Percentiles rank a stretch among this genome's conserved stretches.
These are phyloP conservation scores for Talaromyces proteolyticus DNA, from an alignment of 495 filamentous ascomycete genomes.

Conservation along the genomic window DNA sequence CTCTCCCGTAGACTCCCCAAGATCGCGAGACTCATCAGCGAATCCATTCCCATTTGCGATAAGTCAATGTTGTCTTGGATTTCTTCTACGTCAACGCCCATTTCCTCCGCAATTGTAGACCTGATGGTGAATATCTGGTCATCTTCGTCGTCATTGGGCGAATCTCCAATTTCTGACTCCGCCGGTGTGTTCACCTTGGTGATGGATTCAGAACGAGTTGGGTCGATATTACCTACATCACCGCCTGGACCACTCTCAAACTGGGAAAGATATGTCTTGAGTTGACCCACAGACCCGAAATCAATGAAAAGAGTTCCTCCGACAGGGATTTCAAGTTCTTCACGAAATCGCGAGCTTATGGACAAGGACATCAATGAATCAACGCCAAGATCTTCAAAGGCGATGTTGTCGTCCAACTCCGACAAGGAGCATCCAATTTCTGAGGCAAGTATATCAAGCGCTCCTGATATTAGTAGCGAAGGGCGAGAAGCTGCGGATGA, in stretches of 20 bases:
- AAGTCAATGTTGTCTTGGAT: slow-evolving; percentile 24
- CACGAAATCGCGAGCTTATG: slow-evolving; percentile 27
- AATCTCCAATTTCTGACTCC: neutral
- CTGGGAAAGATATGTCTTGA: slow-evolving; percentile 17
- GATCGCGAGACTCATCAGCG: slow-evolving; percentile 21
- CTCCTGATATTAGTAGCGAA: slow-evolving; percentile 21
- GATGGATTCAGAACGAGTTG: neutral
- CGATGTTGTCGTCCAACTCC: slow-evolving; percentile 25
- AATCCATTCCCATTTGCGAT: slow-evolving; percentile 23
- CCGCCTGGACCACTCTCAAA: neutral
- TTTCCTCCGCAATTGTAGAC: slow-evolving; percentile 53
- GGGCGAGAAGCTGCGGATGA: slow-evolving; percentile 7
- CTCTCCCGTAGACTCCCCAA: slow-evolving; percentile 36
- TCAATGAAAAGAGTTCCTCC: slow-evolving; percentile 45
- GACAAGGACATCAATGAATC: slow-evolving; percentile 43
- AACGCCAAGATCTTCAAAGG: slow-evolving; percentile 38
- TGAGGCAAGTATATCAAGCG: slow-evolving; percentile 29
- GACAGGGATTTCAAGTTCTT: slow-evolving; percentile 28
- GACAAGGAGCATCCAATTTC: slow-evolving; percentile 33
- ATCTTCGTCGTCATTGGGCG: slow-evolving; percentile 27
- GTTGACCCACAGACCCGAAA: slow-evolving; percentile 39
- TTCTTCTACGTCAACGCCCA: slow-evolving; percentile 52
- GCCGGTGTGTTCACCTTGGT: neutral
- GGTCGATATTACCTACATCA: neutral
- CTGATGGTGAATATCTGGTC: slow-evolving; percentile 25